Base-by-base conservation (phyloP, 805 yeast genomes). In the Metschnikowia hibisci region DNA sequence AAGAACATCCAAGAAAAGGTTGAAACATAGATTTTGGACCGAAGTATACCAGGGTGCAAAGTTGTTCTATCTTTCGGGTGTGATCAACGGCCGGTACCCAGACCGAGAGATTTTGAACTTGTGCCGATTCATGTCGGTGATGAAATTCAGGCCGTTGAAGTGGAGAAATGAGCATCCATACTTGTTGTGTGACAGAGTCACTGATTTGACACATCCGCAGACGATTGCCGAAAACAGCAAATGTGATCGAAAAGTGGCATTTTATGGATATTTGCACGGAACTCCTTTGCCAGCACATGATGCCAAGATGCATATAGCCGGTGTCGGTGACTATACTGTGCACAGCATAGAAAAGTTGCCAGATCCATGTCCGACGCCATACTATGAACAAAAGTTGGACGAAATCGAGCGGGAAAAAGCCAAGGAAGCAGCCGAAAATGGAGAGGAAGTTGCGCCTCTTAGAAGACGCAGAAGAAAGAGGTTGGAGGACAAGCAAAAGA, bases 111-210 rank as follows among this genome's bases (percentile, higher is more conserved):
- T 93, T 48, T 71, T 93, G 48, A 93, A 93, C 59, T 74, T 93
- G 56, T 84, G 95, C 3, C 75, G 99, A 53, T 93, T 95, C 61
- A 86, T 93, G 42, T 83, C 95, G 5, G 97, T 91, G 35, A 91
- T 95, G 98, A 93, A 95, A 63, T 95, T 95, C 66, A 79, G 99
- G 59, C 99, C 99, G n/a, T 73, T 95, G 55, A 93, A 93, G 63
- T 93, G 99, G 99, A 81, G 99, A 70, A 93, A 91, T 62, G 98
- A 93, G 69, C 99, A 93, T 69, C 96, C 98, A 4, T 93, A 93
- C 60, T 63, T 93, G 54, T 70, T 93, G 46, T 89, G 91, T 12
- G 99, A 93, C 61, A 78, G 99, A 61, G 73, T 91, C 34, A 87
- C 93, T 8, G 99, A 93, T 64, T 71, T 95, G 50, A 95, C 99